Percentiles rank a stretch among this genome's conserved stretches.
Evolutionary conservation across 352 stramenopile genomes (phyloP).

Genomic region (Phytophthora lateralis): DNA sequence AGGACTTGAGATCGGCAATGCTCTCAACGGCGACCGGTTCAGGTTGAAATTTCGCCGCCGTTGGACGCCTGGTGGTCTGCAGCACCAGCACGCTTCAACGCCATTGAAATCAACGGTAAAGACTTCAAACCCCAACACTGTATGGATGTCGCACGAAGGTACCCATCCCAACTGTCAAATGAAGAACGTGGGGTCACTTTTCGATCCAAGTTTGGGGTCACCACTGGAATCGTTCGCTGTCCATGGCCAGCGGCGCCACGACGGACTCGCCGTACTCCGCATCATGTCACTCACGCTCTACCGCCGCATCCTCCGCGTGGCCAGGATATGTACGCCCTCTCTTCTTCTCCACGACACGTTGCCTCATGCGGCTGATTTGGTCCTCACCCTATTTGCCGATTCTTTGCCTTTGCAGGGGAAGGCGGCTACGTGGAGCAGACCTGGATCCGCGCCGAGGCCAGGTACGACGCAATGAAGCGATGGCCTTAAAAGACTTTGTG

Average conservation of each 20-base stretch:
- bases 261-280: conserved; percentile 22
- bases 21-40: not conserved
- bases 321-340: conserved; percentile 63
- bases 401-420: conserved; percentile 53
- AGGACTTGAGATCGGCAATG: not conserved
- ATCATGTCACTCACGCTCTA: conserved; percentile 67
- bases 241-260: conserved; percentile 16
- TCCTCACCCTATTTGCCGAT: not conserved
- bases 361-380: not conserved
- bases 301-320: conserved; percentile 73
- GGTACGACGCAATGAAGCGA: conserved; percentile 28
- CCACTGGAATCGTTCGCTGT: conserved; percentile 24
- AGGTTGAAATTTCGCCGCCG: conserved; percentile 8
- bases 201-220: conserved; percentile 6
- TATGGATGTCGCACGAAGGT: conserved; percentile 2
- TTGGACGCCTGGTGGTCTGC: not conserved
- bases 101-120: too few species aligned
- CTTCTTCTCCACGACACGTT: too few species aligned
- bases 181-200: conserved; percentile 1
- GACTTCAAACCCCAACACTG: too few species aligned
- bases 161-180: conserved; percentile 4
- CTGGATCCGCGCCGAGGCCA: conserved; percentile 75
- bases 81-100: not conserved
- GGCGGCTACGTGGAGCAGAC: conserved; percentile 55
- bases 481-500: too few species aligned